Evolutionary conservation across 2,329 filamentous ascomycete genomes (phyloP).

Genomic region (Fusarium sambucinum): DNA sequence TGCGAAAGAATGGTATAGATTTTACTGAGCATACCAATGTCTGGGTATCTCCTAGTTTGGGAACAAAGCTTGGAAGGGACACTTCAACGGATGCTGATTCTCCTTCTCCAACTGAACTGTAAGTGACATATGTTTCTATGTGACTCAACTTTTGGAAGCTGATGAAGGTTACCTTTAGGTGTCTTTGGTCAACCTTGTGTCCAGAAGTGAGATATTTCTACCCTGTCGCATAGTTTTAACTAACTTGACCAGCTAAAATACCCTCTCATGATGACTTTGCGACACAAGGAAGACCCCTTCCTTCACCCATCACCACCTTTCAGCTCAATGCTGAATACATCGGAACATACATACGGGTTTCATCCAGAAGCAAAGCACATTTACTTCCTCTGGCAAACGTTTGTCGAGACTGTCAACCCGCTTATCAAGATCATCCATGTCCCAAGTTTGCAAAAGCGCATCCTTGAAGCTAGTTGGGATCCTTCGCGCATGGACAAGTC

Average conservation of each 20-base stretch:
- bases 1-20: conserved; percentile 46
- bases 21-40: conserved; percentile 37
- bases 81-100: not conserved
- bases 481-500: conserved; percentile 24
- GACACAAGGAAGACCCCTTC: conserved; percentile 40
- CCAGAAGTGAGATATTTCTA: conserved; percentile 15
- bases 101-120: conserved; percentile 12
- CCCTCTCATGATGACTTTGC: conserved; percentile 38
- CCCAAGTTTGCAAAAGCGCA: conserved; percentile 49
- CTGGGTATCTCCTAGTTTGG: conserved; percentile 44
- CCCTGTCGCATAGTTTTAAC: accelerated
- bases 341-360: not conserved
- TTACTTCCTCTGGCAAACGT: conserved; percentile 51
- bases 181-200: conserved; percentile 38
- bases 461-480: conserved; percentile 50
- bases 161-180: conserved; percentile 7
- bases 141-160: accelerated
- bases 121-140: not conserved
- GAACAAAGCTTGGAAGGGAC: conserved; percentile 3
- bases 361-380: conserved; percentile 51
- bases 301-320: conserved; percentile 28
- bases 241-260: conserved; percentile 42
- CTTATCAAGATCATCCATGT: conserved; percentile 51
- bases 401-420: conserved; percentile 51
- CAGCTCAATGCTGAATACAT: conserved; percentile 1